These are phyloP conservation scores for Oidiodendron maius DNA, from an alignment of 495 filamentous ascomycete species.

Conservation along the genomic window DNA sequence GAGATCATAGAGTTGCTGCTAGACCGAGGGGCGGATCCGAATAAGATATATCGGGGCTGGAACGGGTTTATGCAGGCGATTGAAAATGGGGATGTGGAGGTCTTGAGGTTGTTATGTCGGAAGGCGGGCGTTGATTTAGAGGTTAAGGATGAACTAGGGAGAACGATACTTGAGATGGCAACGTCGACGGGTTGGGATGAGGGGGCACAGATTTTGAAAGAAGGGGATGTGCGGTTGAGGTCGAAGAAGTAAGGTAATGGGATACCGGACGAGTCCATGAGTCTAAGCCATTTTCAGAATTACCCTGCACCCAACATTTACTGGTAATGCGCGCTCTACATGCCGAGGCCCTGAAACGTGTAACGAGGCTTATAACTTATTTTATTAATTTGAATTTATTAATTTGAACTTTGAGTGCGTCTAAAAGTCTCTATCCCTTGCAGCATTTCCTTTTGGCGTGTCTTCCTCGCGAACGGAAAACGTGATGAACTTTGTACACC, in stretches of 20 bases:
- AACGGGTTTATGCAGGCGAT: slow-evolving; percentile 45
- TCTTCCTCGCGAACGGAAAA: too few species aligned
- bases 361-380: too few species aligned
- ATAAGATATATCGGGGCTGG: slow-evolving; percentile 48
- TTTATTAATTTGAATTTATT: too few species aligned
- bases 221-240: slow-evolving; percentile 4
- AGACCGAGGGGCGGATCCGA: slow-evolving; percentile 45
- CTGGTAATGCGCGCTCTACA: too few species aligned
- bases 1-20: slow-evolving; percentile 43
- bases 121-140: slow-evolving; percentile 37
- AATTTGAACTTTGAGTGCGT: too few species aligned
- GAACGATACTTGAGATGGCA: slow-evolving; percentile 32
- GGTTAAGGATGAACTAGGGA: slow-evolving; percentile 32
- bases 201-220: slow-evolving; percentile 22
- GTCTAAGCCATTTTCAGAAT: too few species aligned
- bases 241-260: background rate
- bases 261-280: too few species aligned
- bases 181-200: slow-evolving; percentile 31
- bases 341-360: too few species aligned
- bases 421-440: too few species aligned
- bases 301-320: too few species aligned
- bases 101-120: slow-evolving; percentile 39
- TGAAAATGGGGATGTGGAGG: slow-evolving; percentile 35
- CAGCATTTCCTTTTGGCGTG: too few species aligned
- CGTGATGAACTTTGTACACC: too few species aligned